Evolutionary conservation across 1,139 yeast genomes (phyloP).

Genomic region (Scheffersomyces insectosa): DNA sequence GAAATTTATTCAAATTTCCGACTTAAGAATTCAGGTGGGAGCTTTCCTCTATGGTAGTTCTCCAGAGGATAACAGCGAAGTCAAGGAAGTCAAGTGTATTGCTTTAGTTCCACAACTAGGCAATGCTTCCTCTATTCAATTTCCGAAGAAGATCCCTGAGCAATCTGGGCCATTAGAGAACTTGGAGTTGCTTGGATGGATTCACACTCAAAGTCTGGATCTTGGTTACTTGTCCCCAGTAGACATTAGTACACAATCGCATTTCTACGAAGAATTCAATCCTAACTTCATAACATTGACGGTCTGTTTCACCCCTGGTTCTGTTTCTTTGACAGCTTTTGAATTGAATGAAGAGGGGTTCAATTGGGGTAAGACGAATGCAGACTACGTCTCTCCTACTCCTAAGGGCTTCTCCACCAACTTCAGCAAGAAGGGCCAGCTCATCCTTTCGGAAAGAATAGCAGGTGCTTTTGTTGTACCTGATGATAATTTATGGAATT

Average conservation of each 20-base stretch:
- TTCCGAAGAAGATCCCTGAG: constrained; percentile 53
- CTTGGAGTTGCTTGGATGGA: constrained; percentile 73
- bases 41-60: constrained; percentile 78
- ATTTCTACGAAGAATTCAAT: constrained; percentile 37
- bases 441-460: constrained; percentile 72
- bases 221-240: constrained; percentile 60
- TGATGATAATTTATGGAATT: constrained; percentile 84
- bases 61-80: constrained; percentile 66
- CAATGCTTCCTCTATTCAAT: constrained; percentile 60
- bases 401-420: constrained; percentile 66
- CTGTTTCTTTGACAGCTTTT: constrained; percentile 73
- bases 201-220: constrained; percentile 74
- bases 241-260: constrained; percentile 67
- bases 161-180: constrained; percentile 39
- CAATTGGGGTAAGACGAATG: constrained; percentile 74
- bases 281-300: constrained; percentile 55
- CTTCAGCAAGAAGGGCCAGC: constrained; percentile 66
- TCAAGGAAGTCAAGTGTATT: constrained; percentile 75
- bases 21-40: constrained; percentile 78
- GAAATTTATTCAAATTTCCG: constrained; percentile 79
- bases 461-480: constrained; percentile 89
- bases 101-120: constrained; percentile 92
- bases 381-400: constrained; percentile 50
- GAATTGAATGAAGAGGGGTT: constrained; percentile 64
- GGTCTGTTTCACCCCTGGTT: constrained; percentile 81